phyloP scores from a whole-genome alignment of 1,284 basidiomycete species.

The Peniophora sp. region DNA sequence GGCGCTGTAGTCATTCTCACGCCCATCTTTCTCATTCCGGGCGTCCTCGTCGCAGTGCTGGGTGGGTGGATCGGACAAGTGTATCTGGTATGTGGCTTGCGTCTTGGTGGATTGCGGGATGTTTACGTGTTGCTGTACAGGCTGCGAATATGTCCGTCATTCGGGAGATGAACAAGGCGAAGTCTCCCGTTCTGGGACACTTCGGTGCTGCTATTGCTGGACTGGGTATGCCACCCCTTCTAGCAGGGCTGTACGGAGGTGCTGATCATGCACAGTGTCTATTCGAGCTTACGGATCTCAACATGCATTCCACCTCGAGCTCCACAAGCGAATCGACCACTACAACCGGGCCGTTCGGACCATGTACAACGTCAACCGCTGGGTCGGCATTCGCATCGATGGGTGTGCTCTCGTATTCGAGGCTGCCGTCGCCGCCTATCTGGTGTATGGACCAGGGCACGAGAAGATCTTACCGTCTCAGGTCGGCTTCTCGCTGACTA shows the following conservation, averaged over 20 bases:
- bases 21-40: conserved; percentile 33
- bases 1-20: conserved; percentile 37
- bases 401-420: conserved; percentile 42
- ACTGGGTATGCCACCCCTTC: conserved; percentile 31
- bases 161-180: conserved; percentile 63
- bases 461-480: conserved; percentile 31
- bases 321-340: conserved; percentile 35
- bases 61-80: conserved; percentile 41
- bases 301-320: conserved; percentile 35
- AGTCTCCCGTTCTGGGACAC: conserved; percentile 59
- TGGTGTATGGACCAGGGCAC: conserved; percentile 37
- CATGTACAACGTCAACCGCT: conserved; percentile 51
- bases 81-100: conserved; percentile 36
- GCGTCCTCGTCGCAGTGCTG: conserved; percentile 30
- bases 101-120: conserved; percentile 31
- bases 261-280: conserved; percentile 31
- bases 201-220: conserved; percentile 65
- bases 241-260: too few relatives aligned
- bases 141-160: conserved; percentile 72
- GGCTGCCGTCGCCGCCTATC: conserved; percentile 42
- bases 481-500: conserved; percentile 43
- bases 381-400: conserved; percentile 50
- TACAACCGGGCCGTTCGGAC: conserved; percentile 38
- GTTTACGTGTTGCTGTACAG: conserved; percentile 57
- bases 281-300: conserved; percentile 56